Evolutionary conservation across 352 stramenopile genomes (phyloP).

Genomic region (Halophytophthora polymorphica): DNA sequence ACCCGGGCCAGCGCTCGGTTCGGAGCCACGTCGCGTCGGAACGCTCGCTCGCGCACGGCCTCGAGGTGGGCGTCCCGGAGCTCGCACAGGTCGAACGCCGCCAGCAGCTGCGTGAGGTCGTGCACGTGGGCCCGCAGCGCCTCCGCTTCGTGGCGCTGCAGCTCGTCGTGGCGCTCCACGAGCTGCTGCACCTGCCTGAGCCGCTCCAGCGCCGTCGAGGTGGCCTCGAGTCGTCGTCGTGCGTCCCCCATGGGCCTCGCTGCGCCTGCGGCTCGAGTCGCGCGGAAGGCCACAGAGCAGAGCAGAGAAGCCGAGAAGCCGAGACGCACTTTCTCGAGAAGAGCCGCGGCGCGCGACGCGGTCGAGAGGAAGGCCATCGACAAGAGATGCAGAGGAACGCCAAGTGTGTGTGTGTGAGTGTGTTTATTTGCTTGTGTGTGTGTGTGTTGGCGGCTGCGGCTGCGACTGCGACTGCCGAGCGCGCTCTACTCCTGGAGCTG

Average conservation of each 20-base stretch:
- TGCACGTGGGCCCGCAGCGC: conserved; percentile 22
- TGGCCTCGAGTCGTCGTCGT: neutral
- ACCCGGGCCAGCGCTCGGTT: conserved; percentile 12
- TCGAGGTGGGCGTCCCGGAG: conserved; percentile 18
- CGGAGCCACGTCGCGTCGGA: conserved; percentile 17
- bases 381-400: no score
- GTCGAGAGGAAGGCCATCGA: no score
- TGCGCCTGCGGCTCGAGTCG: no score
- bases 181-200: conserved; percentile 7
- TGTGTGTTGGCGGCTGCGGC: no score
- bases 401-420: neutral
- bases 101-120: conserved; percentile 23
- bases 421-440: neutral
- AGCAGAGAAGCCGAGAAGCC: no score
- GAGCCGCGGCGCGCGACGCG: no score
- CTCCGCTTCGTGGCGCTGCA: conserved; percentile 12
- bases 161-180: conserved; percentile 5
- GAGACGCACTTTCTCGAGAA: no score
- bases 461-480: no score
- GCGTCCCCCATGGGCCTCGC: neutral
- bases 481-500: conserved; percentile 26
- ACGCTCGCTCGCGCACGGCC: conserved; percentile 20
- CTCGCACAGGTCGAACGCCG: conserved; percentile 26
- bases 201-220: neutral
- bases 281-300: no score